phyloP scores from a whole-genome alignment of 2,329 filamentous ascomycete species.

The Beauveria medogensis region DNA sequence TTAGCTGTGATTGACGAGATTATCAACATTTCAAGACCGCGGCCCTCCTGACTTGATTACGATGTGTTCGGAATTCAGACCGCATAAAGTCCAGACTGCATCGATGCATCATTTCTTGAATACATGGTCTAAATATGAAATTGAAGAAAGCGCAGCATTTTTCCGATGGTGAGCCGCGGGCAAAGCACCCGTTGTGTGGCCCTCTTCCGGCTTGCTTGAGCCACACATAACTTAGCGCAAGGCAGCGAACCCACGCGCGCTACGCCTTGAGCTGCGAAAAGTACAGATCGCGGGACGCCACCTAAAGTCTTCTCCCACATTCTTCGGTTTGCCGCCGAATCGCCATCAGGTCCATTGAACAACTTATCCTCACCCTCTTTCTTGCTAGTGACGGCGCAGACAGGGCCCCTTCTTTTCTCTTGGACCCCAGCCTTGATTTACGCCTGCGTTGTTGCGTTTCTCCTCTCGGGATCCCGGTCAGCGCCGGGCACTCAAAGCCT shows the following conservation, averaged over 20 bases:
- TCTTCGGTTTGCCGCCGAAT: slow-evolving; percentile 2
- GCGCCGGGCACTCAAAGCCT: background rate
- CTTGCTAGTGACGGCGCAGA: background rate
- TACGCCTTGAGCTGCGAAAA: slow-evolving; percentile 1
- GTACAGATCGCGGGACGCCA: slow-evolving; percentile 11
- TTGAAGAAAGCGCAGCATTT: too few species aligned
- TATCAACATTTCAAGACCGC: too few species aligned
- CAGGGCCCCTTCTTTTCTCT: background rate
- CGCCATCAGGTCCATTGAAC: background rate
- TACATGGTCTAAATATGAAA: too few species aligned
- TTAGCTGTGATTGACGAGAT: too few species aligned
- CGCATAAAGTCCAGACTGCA: too few species aligned
- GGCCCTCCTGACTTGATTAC: too few species aligned
- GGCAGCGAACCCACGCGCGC: slow-evolving; percentile 5
- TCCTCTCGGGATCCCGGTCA: background rate
- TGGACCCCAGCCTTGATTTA: background rate
- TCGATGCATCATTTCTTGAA: too few species aligned
- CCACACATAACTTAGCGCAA: background rate
- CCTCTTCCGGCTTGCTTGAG: background rate
- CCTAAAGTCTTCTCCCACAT: slow-evolving; percentile 6
- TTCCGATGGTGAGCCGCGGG: too few species aligned
- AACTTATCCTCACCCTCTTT: background rate
- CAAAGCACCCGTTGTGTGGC: too few species aligned
- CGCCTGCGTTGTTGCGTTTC: background rate
- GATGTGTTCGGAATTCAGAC: too few species aligned